These are phyloP conservation scores for Lepidium africanum DNA, from an alignment of 345 rosid genomes.

Conservation along the genomic window DNA sequence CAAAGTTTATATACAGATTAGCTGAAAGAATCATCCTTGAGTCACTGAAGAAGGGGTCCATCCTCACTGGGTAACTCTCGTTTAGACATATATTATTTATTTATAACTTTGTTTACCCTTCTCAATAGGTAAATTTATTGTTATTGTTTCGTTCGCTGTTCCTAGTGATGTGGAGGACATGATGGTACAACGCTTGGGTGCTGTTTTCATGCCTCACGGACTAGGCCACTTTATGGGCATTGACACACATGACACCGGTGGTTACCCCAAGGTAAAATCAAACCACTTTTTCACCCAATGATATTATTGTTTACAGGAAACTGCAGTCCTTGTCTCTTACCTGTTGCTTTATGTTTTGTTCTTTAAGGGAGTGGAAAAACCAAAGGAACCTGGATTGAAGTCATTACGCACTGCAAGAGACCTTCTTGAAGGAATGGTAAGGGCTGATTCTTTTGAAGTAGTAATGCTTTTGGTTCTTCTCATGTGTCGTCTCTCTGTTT, in stretches of 20 bases:
- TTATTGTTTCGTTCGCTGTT: background rate
- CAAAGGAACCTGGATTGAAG: conserved; percentile 66
- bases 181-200: conserved; percentile 75
- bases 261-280: conserved; percentile 57
- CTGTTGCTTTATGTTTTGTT: background rate
- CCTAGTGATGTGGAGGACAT: conserved; percentile 65
- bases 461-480: background rate
- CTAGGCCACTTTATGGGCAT: conserved; percentile 89
- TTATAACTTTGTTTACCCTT: background rate
- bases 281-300: background rate
- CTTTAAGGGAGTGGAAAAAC: conserved; percentile 61
- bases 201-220: conserved; percentile 96
- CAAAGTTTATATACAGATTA: conserved; percentile 42
- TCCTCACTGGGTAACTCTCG: conserved; percentile 57
- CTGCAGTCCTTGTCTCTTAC: background rate
- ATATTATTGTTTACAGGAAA: background rate
- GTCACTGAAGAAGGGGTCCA: conserved; percentile 56
- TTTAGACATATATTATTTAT: background rate
- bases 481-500: background rate
- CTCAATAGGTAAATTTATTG: background rate
- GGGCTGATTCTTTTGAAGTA: background rate
- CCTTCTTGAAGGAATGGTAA: conserved; percentile 81
- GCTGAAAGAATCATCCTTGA: conserved; percentile 74
- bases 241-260: conserved; percentile 94
- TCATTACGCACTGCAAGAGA: conserved; percentile 69